Evolutionary conservation across 2,329 filamentous ascomycete species (phyloP), one percentile per base, ranked within the genome.

Genomic region (Trichoderma sp.): DNA sequence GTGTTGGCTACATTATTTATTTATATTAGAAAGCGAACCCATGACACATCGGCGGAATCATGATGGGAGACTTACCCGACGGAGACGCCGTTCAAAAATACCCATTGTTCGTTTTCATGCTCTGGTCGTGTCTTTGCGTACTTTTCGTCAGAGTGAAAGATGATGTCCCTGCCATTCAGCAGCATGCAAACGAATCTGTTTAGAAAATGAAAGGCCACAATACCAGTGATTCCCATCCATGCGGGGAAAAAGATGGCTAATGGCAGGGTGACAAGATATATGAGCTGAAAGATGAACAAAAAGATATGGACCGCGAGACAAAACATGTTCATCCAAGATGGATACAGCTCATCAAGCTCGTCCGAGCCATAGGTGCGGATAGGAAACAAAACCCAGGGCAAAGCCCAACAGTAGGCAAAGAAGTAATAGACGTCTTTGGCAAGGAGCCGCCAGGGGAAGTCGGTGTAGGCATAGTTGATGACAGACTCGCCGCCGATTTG

Each of bases 21-120:
- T 14, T 15, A 6, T 18, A 43, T 70, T 53, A 70, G 57, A 11
- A 21, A 15, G 18, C 6, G 30, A 8, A 30, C 3, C 12, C n/a
- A 36, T 43, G 61, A 6, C 24, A 47, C 18, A 12, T 53, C 14
- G 21, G 4, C 26, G 6, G 18, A 11, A 57, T 21, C 2, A 21
- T 30, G 56, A 21, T 30, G 53, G 6, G 4, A 43, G 21, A 82
- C 86, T 72, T 81, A 90, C 88, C 86, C 87, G 39, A 86, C 86
- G 11, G 86, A 88, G 32, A 94, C 89, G 1, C 93, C 93, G 76
- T 95, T 95, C 66, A 95, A 80, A 78, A 92, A 95, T n/a, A 95
- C 85, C 93, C 93, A 95, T 76, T 90, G 87, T 81, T 95, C 92
- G 67, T 89, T 84, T 12, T 83, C 82, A 78, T 89, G 86, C 74